These are phyloP conservation scores for Termitomyces sp. DNA, from an alignment of 1,284 basidiomycete genomes.

Conservation along the genomic window DNA sequence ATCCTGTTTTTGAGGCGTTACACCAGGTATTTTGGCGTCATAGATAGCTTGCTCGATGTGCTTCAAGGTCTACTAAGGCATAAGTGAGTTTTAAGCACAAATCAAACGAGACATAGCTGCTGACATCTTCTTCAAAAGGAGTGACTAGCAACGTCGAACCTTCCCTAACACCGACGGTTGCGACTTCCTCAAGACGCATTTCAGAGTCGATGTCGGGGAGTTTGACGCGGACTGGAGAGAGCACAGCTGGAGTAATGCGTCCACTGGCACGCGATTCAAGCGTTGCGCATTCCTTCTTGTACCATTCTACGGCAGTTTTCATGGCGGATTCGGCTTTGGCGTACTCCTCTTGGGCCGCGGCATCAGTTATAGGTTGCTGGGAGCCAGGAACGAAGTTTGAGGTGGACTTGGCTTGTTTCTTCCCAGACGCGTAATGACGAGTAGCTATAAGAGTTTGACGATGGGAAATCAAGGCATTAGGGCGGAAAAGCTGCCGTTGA, in stretches of 20 bases:
- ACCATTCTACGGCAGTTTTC: conserved; percentile 59
- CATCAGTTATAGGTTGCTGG: conserved; percentile 46
- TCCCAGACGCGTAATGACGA: conserved; percentile 17
- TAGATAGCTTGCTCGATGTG: conserved; percentile 68
- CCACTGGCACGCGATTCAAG: conserved; percentile 69
- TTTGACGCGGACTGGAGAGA: conserved; percentile 63
- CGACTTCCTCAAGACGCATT: conserved; percentile 57
- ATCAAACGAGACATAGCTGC: conserved; percentile 21
- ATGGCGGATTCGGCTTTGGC: conserved; percentile 58
- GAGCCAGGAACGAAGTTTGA: conserved; percentile 52
- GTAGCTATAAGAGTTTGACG: neutral
- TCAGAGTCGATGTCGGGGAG: conserved; percentile 36
- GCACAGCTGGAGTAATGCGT: conserved; percentile 64
- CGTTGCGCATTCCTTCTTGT: conserved; percentile 61
- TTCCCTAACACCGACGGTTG: conserved; percentile 74
- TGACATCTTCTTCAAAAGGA: conserved; percentile 68
- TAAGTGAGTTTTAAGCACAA: conserved; percentile 11
- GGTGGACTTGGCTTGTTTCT: conserved; percentile 38
- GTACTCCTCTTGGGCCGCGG: conserved; percentile 49
- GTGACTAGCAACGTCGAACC: conserved; percentile 68
- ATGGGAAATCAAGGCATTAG: neutral
- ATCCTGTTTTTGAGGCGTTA: conserved; percentile 67
- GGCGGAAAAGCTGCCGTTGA: neutral
- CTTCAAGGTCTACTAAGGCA: conserved; percentile 59
- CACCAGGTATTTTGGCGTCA: conserved; percentile 61